Conservation (phyloP, 2,329 filamentous ascomycete genomes). For the Cryphonectria nitschkei region DNA sequence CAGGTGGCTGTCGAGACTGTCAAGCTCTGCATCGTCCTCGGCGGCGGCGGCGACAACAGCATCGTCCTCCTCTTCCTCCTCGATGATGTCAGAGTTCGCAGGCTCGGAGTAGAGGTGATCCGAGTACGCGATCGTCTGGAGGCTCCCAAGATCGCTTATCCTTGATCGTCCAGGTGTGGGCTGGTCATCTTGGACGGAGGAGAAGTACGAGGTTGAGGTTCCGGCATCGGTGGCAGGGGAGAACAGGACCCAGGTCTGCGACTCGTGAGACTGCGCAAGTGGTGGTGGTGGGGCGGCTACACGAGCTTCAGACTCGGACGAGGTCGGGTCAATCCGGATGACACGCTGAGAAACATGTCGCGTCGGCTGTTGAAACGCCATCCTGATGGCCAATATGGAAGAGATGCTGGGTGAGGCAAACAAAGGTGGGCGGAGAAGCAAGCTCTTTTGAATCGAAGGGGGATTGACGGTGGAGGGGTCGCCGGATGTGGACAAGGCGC, state of each 20-base stretch:
- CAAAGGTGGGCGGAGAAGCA: background rate
- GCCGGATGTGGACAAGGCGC: constrained; percentile 21
- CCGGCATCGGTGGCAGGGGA: constrained; percentile 68
- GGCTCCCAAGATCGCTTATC: constrained; percentile 79
- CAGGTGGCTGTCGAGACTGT: constrained; percentile 90
- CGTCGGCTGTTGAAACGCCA: constrained; percentile 66
- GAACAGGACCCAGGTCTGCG: constrained; percentile 96
- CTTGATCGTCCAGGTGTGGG: constrained; percentile 70
- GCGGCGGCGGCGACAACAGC: constrained; percentile 36
- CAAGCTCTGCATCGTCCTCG: constrained; percentile 78
- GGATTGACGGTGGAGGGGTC: constrained; percentile 16
- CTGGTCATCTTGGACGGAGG: constrained; percentile 68
- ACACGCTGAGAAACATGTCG: constrained; percentile 56
- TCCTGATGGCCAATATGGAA: constrained; percentile 34
- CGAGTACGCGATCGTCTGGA: constrained; percentile 70
- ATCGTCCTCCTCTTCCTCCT: constrained; percentile 30
- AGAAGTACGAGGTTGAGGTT: constrained; percentile 68
- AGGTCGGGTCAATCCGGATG: constrained; percentile 44
- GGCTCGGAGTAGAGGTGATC: constrained; percentile 36
- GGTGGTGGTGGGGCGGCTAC: constrained; percentile 33
- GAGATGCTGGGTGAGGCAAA: background rate
- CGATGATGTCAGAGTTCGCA: constrained; percentile 42
- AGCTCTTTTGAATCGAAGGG: constrained; percentile 6
- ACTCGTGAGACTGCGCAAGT: constrained; percentile 57
- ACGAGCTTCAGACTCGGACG: constrained; percentile 42